A percentile compares a stretch with the other conserved stretches of the same genome.
Conservation (phyloP, 768 basidiomycete species). For the Coprinopsis sp. region DNA sequence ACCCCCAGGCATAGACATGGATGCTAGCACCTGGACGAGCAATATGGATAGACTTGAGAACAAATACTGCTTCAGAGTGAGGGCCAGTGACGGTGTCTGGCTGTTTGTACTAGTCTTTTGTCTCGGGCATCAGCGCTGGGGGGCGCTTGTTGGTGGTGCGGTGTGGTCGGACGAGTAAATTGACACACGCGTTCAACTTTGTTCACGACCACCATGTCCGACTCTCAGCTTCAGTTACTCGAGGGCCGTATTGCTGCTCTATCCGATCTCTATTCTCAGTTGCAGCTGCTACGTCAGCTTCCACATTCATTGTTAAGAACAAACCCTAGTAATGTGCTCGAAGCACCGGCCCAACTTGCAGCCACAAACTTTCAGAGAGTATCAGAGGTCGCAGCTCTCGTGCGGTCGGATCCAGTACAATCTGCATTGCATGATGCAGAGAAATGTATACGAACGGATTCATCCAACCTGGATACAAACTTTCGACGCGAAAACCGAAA, state of each 20-base stretch:
- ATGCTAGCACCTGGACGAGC: not conserved
- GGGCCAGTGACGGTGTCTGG: conserved; percentile 19
- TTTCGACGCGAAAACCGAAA: conserved; percentile 49
- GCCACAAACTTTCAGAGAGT: conserved; percentile 43
- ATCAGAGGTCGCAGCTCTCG: conserved; percentile 40
- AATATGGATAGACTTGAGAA: conserved; percentile 14
- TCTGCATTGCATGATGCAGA: conserved; percentile 51
- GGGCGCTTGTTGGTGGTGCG: conserved; percentile 32
- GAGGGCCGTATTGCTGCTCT: conserved; percentile 43
- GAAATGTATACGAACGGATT: conserved; percentile 52
- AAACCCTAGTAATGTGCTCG: conserved; percentile 2
- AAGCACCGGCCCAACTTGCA: conserved; percentile 17
- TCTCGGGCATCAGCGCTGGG: conserved; percentile 26
- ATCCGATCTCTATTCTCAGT: conserved; percentile 38
- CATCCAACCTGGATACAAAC: conserved; percentile 41
- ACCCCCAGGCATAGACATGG: not conserved
- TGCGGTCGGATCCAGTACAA: conserved; percentile 52
- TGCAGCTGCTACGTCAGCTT: conserved; percentile 42
- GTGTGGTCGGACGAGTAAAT: conserved; percentile 27
- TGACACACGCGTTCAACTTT: conserved; percentile 7
- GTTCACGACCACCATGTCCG: conserved; percentile 5
- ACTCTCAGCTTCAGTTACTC: conserved; percentile 18
- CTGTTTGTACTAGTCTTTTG: conserved; percentile 37
- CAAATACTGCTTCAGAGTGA: conserved; percentile 24
- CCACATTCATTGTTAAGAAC: conserved; percentile 42